phyloP scores from a whole-genome alignment of 768 basidiomycete species.

The Dioszegia aurantiaca region DNA sequence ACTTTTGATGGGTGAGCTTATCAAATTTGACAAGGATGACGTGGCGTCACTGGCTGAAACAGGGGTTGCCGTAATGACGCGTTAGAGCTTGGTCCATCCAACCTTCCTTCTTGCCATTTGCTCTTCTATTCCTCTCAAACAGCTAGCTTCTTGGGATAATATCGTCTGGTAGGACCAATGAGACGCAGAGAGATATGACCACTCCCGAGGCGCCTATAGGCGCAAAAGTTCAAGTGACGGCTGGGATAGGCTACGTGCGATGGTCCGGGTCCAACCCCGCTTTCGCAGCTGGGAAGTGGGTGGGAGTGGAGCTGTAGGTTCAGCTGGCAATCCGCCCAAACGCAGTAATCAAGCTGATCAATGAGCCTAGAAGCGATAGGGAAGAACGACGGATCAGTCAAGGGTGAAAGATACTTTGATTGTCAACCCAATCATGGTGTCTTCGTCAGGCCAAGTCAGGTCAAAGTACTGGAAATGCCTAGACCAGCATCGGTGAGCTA shows the following conservation, averaged over 20 bases:
- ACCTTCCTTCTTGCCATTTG: no score
- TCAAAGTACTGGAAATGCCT: slow-evolving; percentile 60
- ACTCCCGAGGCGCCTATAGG: slow-evolving; percentile 57
- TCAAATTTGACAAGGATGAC: slow-evolving; percentile 5
- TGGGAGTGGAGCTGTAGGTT: slow-evolving; percentile 78
- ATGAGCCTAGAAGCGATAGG: slow-evolving; percentile 59
- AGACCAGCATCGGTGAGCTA: slow-evolving; percentile 27
- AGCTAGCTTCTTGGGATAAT: no score
- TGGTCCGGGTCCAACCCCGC: slow-evolving; percentile 74
- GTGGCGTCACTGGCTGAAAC: not conserved
- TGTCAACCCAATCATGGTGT: slow-evolving; percentile 77
- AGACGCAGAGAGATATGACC: slow-evolving; percentile 26
- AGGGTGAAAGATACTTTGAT: slow-evolving; percentile 74
- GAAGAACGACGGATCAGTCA: slow-evolving; percentile 92
- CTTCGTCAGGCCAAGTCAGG: slow-evolving; percentile 82
- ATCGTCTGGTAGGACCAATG: not conserved
- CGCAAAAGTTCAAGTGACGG: slow-evolving; percentile 72
- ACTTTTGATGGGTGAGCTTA: slow-evolving; percentile 6
- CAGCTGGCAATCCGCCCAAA: slow-evolving; percentile 29
- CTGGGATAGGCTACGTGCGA: slow-evolving; percentile 78
- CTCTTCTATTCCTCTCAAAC: no score
- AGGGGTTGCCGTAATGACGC: slow-evolving; percentile 8
- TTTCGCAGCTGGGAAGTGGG: slow-evolving; percentile 88
- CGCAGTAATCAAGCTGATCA: slow-evolving; percentile 38
- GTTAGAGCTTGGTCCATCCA: not conserved